Evolutionary conservation across 108 stramenopile species (phyloP).

Genomic region (Pseudonitzschia pungens): DNA sequence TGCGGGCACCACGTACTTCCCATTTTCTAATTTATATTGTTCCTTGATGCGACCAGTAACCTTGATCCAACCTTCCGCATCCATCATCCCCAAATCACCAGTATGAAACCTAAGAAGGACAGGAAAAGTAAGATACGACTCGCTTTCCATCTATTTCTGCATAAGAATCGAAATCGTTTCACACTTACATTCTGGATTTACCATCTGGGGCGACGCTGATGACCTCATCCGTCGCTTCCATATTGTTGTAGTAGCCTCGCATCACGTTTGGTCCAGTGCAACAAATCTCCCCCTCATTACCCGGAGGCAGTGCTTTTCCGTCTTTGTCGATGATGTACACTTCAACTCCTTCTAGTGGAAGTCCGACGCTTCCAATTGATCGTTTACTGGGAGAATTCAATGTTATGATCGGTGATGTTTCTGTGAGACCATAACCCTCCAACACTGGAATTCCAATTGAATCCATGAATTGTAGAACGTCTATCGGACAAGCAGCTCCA

Average conservation of each 20-base stretch:
- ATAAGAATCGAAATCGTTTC: background rate
- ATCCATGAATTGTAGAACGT: slow-evolving; percentile 93
- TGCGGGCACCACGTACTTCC: slow-evolving; percentile 89
- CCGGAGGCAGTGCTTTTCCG: slow-evolving; percentile 55
- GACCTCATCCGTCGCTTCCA: slow-evolving; percentile 88
- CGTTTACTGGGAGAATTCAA: slow-evolving; percentile 66
- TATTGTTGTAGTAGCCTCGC: slow-evolving; percentile 90
- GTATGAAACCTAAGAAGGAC: slow-evolving; percentile 66
- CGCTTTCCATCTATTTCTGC: background rate
- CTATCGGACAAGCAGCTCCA: slow-evolving; percentile 85
- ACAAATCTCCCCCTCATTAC: slow-evolving; percentile 87
- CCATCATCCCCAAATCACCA: slow-evolving; percentile 77
- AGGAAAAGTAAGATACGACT: slow-evolving; percentile 1
- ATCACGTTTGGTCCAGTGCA: slow-evolving; percentile 88
- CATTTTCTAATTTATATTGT: slow-evolving; percentile 97
- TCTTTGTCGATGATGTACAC: slow-evolving; percentile 69
- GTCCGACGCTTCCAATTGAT: slow-evolving; percentile 69
- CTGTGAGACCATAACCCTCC: slow-evolving; percentile 92
- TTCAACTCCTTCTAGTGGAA: slow-evolving; percentile 62
- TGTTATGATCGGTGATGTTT: slow-evolving; percentile 85
- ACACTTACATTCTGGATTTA: slow-evolving; percentile 69
- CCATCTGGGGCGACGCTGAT: slow-evolving; percentile 82
- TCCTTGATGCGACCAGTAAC: slow-evolving; percentile 86
- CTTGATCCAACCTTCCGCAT: slow-evolving; percentile 52
- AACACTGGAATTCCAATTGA: slow-evolving; percentile 80